Base-by-base conservation (phyloP, 78 protist genomes). In the Monocercomonoides exilis region DNA sequence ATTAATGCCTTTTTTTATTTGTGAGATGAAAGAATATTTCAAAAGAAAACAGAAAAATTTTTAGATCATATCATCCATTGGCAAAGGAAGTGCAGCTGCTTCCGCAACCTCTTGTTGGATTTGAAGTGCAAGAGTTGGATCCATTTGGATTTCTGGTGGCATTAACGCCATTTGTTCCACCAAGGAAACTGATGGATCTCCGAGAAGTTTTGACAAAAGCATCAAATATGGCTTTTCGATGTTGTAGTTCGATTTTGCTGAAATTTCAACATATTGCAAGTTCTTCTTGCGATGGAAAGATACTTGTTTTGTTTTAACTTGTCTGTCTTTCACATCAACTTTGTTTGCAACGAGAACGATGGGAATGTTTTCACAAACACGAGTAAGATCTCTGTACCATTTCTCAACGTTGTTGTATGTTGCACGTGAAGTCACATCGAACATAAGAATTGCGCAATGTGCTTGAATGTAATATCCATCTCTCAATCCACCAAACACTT, bases 151-250 rank as follows among this genome's bases (percentile, higher is more conserved):
- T 84, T 91, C 95, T 0, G 93, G 90, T 2, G 91, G 95, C 4
- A 34, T 42, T 44, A 93, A 91, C 44, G 93, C 96, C n/a, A 93
- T 94, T 32, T 89, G 42, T 2, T 81, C 96, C 35, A 89, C 94
- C 54, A 96, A 93, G 46, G 34, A 46, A n/a, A 96, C 92, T 84
- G 88, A 46, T 42, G 84, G 77, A 88, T 92, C 93, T 54, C 96
- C 97, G 87, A 46, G 43, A 70, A 98, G 93, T 93, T 95, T 93
- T 45, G 94, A 93, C 77, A 97, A 94, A 44, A 98, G 93, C 95
- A 95, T 95, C 81, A 96, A 92, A 96, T 97, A 97, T 77, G 99
- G 99, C 95, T 97, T 97, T 94, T 98, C 99, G 84, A 95, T 96
- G 92, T 98, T 93, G 97, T 97, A 98, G 94, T 97, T 96, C 80